Evolutionary conservation across 2,329 filamentous ascomycete species (phyloP).

Genomic region (Fusarium compactum): DNA sequence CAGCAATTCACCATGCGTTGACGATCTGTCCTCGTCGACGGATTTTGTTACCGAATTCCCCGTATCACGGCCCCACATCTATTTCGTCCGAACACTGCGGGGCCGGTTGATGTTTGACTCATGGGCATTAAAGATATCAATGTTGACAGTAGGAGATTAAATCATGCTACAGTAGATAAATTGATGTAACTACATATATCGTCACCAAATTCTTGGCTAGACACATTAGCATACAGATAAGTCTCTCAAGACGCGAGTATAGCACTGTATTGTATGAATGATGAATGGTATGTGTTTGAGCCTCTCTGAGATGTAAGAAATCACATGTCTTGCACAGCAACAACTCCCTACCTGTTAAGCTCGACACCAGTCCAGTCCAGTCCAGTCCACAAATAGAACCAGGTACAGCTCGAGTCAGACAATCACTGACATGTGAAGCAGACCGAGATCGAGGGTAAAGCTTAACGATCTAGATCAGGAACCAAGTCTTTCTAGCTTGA

Average conservation of each 20-base stretch:
- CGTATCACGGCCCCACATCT: constrained; percentile 15
- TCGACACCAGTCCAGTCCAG: neutral
- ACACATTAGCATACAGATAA: neutral
- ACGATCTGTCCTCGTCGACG: neutral
- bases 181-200: constrained; percentile 5
- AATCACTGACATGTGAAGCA: constrained; percentile 40
- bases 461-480: constrained; percentile 35
- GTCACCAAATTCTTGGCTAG: neutral
- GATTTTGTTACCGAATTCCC: constrained; percentile 4
- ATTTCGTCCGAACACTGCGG: neutral
- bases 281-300: constrained; percentile 26
- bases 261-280: neutral
- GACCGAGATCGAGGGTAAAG: constrained; percentile 30
- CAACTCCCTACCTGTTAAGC: constrained; percentile 11
- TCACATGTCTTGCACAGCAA: constrained; percentile 22
- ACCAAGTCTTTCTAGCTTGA: constrained; percentile 9
- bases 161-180: neutral
- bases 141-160: neutral
- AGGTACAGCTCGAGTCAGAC: constrained; percentile 26
- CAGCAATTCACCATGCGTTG: too few relatives aligned
- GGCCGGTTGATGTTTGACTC: constrained; percentile 8
- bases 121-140: neutral
- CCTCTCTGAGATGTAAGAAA: constrained; percentile 11
- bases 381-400: constrained; percentile 28
- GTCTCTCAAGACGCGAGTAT: neutral